Evolutionary conservation across 225 moss, liverwort and hornwort species (phyloP), one percentile per base, ranked within the genome.

Genomic region (Physcomitrium patens): DNA sequence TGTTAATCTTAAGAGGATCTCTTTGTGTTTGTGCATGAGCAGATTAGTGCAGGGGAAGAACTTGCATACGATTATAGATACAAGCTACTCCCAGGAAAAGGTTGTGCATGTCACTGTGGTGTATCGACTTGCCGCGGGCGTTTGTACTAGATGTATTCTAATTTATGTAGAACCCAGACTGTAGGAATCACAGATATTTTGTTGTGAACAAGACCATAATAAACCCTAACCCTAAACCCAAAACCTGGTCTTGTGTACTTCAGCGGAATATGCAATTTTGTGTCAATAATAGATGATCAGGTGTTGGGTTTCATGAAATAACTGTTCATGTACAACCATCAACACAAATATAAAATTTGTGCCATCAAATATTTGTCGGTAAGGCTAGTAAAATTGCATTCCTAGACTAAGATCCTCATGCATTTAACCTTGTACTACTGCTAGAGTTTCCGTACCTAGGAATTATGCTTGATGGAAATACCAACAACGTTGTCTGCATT

Each of bases 51-150:
- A 69, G 95, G 95, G 28, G 95, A 92, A 73, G 95, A 95, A 77
- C 83, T 95, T 64, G 88, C 95, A 10, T 95, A 92, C 79, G 86
- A 95, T 85, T 95, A 95, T 69, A 86, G 92, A 57, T 95, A 95
- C 83, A 91, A 80, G 82, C 76, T 91, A 19, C 92, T 95, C 47
- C 95, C 92, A 51, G 95, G 95, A 37, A 89, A 88, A 77, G 92
- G 95, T 56, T 84, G 81, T 37, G 75, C 85, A 26, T 95, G 91
- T 78, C 92, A 92, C 68, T 95, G 92, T 61, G 89, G 92, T 28
- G 78, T 89, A 60, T 9, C 71, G 61, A 71, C 77, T 43, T 95
- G 95, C 64, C 86, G 92, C 3, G 86, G 88, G 69, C 89, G 95
- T 60, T 77, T 95, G 63, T 91, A 92, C 75, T 95, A 49, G 42